Evolutionary conservation across 306 rosid species (phyloP), one percentile per base, ranked within the genome.

Genomic region (Trifolium fragiferum): DNA sequence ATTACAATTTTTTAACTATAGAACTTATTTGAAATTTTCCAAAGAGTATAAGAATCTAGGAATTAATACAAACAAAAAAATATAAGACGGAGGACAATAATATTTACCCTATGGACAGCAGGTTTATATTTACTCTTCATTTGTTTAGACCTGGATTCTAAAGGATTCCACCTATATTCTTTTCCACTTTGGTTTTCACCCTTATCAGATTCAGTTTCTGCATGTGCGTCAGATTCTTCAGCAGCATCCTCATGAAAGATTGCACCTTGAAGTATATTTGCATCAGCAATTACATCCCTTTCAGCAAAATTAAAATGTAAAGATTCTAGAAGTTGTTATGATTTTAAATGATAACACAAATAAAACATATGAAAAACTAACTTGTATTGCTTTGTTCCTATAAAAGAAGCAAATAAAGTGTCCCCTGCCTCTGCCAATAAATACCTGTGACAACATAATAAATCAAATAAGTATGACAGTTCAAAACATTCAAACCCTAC

Each of bases 361-460:
- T 18, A 57, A 81, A 81, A 66, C 59, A 33, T 68, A 47, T 43
- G 53, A 46, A 32, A 68, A 50, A 44, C 96, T 86, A 76, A 92
- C 99, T 90, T 94, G 86, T 94, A 94, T 87, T 92, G 97, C 79
- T 94, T 94, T 27, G 99, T 94, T 80, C 99, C 97, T 46, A 92
- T 82, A 58, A 94, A 94, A 44, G 99, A 94, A 76, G 99, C 99
- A 92, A 94, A 94, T 75, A 94, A 89, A 8, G 99, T 94, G 80
- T 94, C 99, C 43, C 97, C 97, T 6, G 96, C 90, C 85, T 94
- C 97, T 16, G 99, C 99, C 87, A 94, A 86, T 81, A 94, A 85
- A 84, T 94, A 94, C 82, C 97, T 93, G 79, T 32, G 49, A 53
- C 76, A 77, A 73, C 81, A 84, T 62, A 38, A 86, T n/a, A 32